phyloP scores from a whole-genome alignment of 768 basidiomycete species.

The Mycena kentingensis region DNA sequence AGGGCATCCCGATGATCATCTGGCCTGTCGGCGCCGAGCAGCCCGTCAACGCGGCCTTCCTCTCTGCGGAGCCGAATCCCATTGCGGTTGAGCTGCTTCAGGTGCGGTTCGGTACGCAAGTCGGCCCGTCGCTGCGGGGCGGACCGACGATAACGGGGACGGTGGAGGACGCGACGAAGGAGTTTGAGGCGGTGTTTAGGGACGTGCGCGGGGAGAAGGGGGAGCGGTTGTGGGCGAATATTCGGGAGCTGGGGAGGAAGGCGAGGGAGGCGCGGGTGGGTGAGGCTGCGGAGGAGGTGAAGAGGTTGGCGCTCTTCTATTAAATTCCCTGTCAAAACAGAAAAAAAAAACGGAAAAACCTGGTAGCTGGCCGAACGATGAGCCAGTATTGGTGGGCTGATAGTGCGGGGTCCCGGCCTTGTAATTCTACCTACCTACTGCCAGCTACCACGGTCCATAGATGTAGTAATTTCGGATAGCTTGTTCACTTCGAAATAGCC shows the following conservation, averaged over 20 bases:
- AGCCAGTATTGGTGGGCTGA: too few species aligned
- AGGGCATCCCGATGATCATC: constrained; percentile 9
- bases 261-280: constrained; percentile 1
- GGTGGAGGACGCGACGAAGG: constrained; percentile 5
- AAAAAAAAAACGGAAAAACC: too few species aligned
- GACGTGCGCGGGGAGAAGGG: constrained; percentile 3
- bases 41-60: constrained; percentile 5
- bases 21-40: constrained; percentile 10
- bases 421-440: too few species aligned
- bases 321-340: too few species aligned
- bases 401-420: too few species aligned
- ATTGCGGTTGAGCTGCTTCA: constrained; percentile 12
- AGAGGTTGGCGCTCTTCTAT: constrained; percentile 6
- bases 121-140: constrained; percentile 4
- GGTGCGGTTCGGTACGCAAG: constrained; percentile 1
- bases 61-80: constrained; percentile 1
- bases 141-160: constrained; percentile 5
- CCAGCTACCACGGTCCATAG: too few species aligned
- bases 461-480: too few species aligned
- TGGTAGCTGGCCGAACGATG: too few species aligned
- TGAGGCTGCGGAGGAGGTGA: constrained; percentile 5
- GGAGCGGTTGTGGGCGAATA: background rate
- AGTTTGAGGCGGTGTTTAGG: constrained; percentile 2
- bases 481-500: too few species aligned
- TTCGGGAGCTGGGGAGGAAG: background rate